A percentile compares a stretch with the other conserved stretches of the same genome.
These are phyloP conservation scores for Epicoccum sorghinum DNA, from an alignment of 2,329 filamentous ascomycete genomes.

Conservation along the genomic window DNA sequence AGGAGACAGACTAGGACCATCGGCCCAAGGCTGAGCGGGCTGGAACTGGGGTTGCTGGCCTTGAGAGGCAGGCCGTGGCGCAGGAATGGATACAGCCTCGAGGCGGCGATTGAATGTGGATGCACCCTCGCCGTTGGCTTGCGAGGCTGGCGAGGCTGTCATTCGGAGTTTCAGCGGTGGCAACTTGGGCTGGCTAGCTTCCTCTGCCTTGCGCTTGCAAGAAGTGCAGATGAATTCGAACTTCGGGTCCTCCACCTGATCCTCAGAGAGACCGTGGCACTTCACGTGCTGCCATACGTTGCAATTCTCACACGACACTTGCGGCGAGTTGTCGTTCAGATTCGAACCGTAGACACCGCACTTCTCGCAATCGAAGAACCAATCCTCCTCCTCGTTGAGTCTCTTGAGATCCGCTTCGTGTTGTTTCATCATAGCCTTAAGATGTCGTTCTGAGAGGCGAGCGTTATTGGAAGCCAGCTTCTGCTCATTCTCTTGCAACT, in stretches of 20 bases:
- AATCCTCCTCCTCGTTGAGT: conserved; percentile 74
- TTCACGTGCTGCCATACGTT: conserved; percentile 97
- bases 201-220: conserved; percentile 73
- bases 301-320: conserved; percentile 90
- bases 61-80: conserved; percentile 20
- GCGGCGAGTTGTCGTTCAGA: conserved; percentile 88
- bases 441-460: conserved; percentile 76
- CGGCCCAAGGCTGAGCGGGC: conserved; percentile 41
- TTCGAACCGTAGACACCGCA: conserved; percentile 91
- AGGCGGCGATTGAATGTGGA: conserved; percentile 16
- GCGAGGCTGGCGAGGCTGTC: conserved; percentile 54
- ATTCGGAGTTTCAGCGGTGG: conserved; percentile 65
- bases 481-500: conserved; percentile 77
- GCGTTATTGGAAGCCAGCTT: conserved; percentile 51
- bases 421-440: conserved; percentile 82
- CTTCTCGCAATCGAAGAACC: conserved; percentile 90
- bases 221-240: conserved; percentile 86
- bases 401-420: conserved; percentile 77
- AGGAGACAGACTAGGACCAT: conserved; percentile 53
- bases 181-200: conserved; percentile 66
- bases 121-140: conserved; percentile 27
- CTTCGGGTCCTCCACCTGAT: conserved; percentile 74
- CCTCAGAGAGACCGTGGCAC: conserved; percentile 80
- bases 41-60: conserved; percentile 27
- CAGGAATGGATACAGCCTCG: conserved; percentile 31